Conservation (phyloP, 305 asterid genomes). For the Fraxinus paxiana region DNA sequence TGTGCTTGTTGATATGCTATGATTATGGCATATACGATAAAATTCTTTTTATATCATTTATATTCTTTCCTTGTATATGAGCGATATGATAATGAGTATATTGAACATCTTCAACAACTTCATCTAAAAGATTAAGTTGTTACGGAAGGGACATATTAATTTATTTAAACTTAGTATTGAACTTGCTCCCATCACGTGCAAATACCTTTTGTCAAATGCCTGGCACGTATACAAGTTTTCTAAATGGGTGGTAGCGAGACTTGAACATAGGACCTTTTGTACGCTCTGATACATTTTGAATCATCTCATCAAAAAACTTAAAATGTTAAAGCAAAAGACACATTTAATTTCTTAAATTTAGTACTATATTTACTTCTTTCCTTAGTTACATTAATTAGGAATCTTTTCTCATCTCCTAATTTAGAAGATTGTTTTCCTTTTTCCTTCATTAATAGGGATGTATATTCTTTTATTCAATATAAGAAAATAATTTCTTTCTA, state of each 20-base stretch:
- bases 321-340: neutral
- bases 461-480: no score
- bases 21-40: neutral
- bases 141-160: neutral
- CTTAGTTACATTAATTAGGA: neutral
- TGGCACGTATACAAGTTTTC: neutral
- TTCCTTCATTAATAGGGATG: neutral
- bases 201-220: neutral
- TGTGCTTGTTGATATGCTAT: neutral
- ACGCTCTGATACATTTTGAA: neutral
- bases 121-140: neutral
- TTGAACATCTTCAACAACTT: neutral
- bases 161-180: neutral
- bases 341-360: neutral
- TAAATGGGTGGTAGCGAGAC: neutral
- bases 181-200: neutral
- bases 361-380: neutral
- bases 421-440: neutral
- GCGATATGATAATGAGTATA: neutral
- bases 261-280: neutral
- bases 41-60: neutral
- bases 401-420: neutral
- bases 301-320: neutral
- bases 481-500: no score
- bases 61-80: neutral